Percentiles rank a stretch among this genome's conserved stretches.
Conservation (phyloP, 148 eudicot genomes). For the Gaultheria prostrata region DNA sequence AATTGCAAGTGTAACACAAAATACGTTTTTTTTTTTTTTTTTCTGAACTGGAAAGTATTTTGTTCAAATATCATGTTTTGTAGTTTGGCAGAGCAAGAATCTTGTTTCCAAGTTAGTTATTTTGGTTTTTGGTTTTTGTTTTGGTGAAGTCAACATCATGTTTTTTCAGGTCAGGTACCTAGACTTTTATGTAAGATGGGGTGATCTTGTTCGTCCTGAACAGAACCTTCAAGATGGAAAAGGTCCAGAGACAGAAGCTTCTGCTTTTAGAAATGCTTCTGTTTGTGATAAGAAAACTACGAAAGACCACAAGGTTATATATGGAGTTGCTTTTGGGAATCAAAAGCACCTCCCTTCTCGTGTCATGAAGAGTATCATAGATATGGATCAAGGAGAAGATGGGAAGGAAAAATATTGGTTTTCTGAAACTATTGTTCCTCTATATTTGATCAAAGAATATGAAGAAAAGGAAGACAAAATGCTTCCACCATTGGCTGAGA, state of each 20-base stretch:
- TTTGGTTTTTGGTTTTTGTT: neutral
- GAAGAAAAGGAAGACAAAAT: constrained; percentile 50
- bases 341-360: constrained; percentile 93
- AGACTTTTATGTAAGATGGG: constrained; percentile 81
- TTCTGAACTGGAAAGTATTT: no score
- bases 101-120: neutral
- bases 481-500: constrained; percentile 25
- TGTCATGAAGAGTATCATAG: constrained; percentile 68
- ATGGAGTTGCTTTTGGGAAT: constrained; percentile 73
- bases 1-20: neutral
- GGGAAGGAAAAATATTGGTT: constrained; percentile 84
- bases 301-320: constrained; percentile 56
- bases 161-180: constrained; percentile 67
- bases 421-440: constrained; percentile 66
- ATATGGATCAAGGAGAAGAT: constrained; percentile 59
- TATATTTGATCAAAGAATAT: constrained; percentile 79
- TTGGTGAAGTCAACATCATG: neutral
- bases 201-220: constrained; percentile 87
- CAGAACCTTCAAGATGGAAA: constrained; percentile 70
- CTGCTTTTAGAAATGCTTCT: constrained; percentile 78
- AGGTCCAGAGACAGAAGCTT: constrained; percentile 79
- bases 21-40: neutral
- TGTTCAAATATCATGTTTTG: neutral
- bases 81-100: neutral
- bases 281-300: constrained; percentile 60